Evolutionary conservation across 441 rosid genomes (phyloP).

Genomic region (Syzygium syzygioides): DNA sequence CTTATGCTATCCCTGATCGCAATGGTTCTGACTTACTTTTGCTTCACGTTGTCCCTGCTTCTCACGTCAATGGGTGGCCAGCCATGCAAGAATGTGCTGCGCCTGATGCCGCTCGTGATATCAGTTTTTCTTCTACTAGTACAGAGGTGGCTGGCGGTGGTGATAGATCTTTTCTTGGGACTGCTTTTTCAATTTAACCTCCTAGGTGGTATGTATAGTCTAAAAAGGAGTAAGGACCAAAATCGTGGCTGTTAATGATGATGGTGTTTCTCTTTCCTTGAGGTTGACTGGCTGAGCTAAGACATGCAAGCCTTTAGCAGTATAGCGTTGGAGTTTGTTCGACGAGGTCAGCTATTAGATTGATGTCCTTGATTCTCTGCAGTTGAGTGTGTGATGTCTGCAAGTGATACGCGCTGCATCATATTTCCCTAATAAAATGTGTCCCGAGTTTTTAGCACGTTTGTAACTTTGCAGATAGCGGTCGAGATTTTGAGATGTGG

Average conservation of each 20-base stretch:
- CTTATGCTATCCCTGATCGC: no score
- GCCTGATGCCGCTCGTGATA: no score
- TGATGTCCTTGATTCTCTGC: neutral
- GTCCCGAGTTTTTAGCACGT: neutral
- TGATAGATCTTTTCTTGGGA: no score
- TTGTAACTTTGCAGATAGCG: neutral
- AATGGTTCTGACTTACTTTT: no score
- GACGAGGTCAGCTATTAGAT: neutral
- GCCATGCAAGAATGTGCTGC: no score
- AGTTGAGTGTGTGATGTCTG: neutral
- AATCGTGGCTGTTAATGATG: neutral
- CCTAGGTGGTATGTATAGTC: rapidly evolving
- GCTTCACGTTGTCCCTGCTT: no score
- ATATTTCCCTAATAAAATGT: neutral
- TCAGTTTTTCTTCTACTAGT: no score
- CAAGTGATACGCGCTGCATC: rapidly evolving
- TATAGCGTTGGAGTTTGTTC: neutral
- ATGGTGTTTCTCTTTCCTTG: neutral
- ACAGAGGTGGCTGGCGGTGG: no score
- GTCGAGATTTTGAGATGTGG: neutral
- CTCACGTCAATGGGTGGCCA: rapidly evolving
- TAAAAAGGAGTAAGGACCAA: neutral
- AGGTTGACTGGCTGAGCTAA: neutral
- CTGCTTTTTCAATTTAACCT: no score
- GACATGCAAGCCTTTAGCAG: neutral